Conservation (phyloP, 345 rosid species). For the Rhizophora mangle region DNA sequence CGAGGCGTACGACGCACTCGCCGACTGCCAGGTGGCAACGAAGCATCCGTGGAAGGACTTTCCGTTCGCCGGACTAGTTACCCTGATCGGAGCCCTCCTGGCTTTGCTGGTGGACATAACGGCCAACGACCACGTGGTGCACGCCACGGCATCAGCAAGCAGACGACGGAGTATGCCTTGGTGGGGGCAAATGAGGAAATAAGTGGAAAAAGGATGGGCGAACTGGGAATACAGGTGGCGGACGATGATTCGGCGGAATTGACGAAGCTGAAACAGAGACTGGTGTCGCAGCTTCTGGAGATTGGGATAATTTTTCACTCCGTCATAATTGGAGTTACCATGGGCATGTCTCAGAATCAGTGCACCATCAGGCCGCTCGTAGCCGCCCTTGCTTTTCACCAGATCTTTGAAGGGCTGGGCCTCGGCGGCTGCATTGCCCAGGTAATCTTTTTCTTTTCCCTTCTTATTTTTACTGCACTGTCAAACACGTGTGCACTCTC, state of each 20-base stretch:
- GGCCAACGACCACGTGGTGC: conserved; percentile 74
- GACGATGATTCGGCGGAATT: conserved; percentile 33
- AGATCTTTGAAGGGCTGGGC: conserved; percentile 93
- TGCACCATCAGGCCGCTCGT: conserved; percentile 88
- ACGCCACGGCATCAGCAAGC: conserved; percentile 23
- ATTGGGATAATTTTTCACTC: conserved; percentile 94
- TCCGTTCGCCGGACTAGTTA: conserved; percentile 79
- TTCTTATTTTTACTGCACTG: not conserved
- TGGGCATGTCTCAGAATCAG: conserved; percentile 97
- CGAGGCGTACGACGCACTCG: conserved; percentile 68
- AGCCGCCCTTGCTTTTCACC: conserved; percentile 87
- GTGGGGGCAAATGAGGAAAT: conserved; percentile 39
- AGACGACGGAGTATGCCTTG: conserved; percentile 31
- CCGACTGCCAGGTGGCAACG: conserved; percentile 73
- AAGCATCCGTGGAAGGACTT: conserved; percentile 85
- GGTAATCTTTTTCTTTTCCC: conserved; percentile 32
- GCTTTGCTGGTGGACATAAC: conserved; percentile 80
- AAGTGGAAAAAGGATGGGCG: conserved; percentile 30
- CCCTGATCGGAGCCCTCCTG: conserved; percentile 58
- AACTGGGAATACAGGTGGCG: conserved; percentile 19
- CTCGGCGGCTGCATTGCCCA: conserved; percentile 99
- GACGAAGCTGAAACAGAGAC: conserved; percentile 61
- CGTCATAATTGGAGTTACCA: conserved; percentile 83
- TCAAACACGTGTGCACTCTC: not conserved
- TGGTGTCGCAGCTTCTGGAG: conserved; percentile 91